Conservation (phyloP, 2,329 filamentous ascomycete species). For the Grosmannia serpens region DNA sequence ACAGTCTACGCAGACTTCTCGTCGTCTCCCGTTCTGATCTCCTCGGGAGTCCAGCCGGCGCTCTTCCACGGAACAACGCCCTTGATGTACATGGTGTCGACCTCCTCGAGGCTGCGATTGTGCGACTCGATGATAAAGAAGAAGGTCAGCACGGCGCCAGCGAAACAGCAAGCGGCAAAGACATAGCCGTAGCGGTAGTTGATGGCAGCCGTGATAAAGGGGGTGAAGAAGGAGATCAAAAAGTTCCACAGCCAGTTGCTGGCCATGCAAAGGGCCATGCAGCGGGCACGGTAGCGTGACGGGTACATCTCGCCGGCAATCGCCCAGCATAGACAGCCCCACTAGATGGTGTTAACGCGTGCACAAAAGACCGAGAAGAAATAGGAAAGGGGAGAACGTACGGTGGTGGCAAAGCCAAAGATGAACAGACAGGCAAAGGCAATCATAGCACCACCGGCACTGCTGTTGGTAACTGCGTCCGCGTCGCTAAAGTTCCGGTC, state of each 20-base stretch:
- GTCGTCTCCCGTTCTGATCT: neutral
- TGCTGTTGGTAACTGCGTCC: conserved; percentile 17
- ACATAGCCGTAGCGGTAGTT: conserved; percentile 60
- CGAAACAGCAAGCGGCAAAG: conserved; percentile 61
- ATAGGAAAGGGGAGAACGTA: neutral
- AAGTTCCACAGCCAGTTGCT: conserved; percentile 39
- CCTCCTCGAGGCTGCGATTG: conserved; percentile 69
- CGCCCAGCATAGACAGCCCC: conserved; percentile 45
- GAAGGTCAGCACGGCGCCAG: conserved; percentile 47
- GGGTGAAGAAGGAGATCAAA: conserved; percentile 2
- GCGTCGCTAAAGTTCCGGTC: conserved; percentile 35
- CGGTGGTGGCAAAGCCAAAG: conserved; percentile 59
- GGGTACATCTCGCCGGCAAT: conserved; percentile 52
- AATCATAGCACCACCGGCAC: conserved; percentile 45
- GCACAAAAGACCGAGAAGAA: neutral
- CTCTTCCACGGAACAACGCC: conserved; percentile 5
- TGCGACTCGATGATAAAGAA: conserved; percentile 82
- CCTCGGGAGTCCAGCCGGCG: neutral
- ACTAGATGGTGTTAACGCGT: conserved; percentile 21
- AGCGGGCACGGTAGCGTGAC: conserved; percentile 49
- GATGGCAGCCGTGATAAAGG: conserved; percentile 41
- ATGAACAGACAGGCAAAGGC: conserved; percentile 48
- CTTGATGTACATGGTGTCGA: conserved; percentile 49
- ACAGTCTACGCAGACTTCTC: neutral
- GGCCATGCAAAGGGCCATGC: conserved; percentile 55